Evolutionary conservation across 768 basidiomycete species (phyloP).

Genomic region (Kockovaella imperatae): DNA sequence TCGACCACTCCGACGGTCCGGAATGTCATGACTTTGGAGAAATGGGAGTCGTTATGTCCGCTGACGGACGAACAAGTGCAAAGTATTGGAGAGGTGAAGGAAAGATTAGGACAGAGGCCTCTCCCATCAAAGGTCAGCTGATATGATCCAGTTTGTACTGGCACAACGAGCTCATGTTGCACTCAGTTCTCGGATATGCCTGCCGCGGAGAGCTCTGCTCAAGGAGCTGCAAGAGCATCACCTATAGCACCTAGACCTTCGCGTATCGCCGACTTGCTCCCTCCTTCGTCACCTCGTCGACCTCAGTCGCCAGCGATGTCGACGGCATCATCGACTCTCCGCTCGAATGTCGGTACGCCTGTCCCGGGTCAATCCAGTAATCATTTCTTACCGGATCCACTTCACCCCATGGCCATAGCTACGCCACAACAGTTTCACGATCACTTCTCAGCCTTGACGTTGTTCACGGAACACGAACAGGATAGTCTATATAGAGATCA

Average conservation of each 20-base stretch:
- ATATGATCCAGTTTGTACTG: too few relatives aligned
- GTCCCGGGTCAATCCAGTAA: slow-evolving; percentile 1
- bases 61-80: slow-evolving; percentile 60
- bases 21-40: slow-evolving; percentile 53
- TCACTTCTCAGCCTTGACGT: slow-evolving; percentile 84
- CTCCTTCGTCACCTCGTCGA: slow-evolving; percentile 2
- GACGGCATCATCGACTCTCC: too few relatives aligned
- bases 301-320: slow-evolving; percentile 11
- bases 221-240: not conserved
- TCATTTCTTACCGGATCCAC: slow-evolving; percentile 10
- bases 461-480: slow-evolving; percentile 84
- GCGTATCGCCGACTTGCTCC: slow-evolving; percentile 2
- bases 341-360: slow-evolving; percentile 12
- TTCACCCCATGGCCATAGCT: slow-evolving; percentile 50
- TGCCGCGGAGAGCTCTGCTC: not conserved
- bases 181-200: not conserved
- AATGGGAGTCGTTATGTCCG: slow-evolving; percentile 83
- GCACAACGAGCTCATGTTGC: not conserved
- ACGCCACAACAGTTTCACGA: slow-evolving; percentile 96
- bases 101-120: slow-evolving; percentile 55
- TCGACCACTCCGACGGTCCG: not conserved
- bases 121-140: slow-evolving; percentile 67
- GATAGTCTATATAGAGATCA: slow-evolving; percentile 86
- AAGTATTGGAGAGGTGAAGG: slow-evolving; percentile 60
- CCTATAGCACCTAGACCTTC: not conserved